Conservation (phyloP, 805 yeast species). For the Lachancea sp. region DNA sequence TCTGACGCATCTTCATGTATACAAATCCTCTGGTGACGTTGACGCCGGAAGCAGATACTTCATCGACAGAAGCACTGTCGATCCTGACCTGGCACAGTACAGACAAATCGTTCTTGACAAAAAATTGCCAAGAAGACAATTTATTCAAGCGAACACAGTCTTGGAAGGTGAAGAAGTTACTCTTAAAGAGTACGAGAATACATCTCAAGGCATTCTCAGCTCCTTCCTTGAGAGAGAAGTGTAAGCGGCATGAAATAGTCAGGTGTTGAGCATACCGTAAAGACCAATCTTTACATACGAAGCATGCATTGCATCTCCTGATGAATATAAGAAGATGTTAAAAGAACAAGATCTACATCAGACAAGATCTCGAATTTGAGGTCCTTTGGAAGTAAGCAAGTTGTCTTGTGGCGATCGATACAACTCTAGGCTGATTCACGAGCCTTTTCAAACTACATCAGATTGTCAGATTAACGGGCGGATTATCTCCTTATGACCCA, state of each 20-base stretch:
- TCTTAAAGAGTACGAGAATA: constrained; percentile 69
- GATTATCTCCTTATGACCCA: constrained; percentile 10
- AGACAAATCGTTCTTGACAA: constrained; percentile 63
- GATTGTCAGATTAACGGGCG: no score
- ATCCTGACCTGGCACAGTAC: constrained; percentile 53
- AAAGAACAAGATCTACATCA: background rate
- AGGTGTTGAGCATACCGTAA: background rate
- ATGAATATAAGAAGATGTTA: background rate
- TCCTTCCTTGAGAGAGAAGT: constrained; percentile 61
- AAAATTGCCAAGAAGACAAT: constrained; percentile 78
- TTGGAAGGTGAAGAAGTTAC: constrained; percentile 33
- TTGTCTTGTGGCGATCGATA: no score
- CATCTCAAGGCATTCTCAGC: constrained; percentile 69
- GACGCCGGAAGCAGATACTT: constrained; percentile 58
- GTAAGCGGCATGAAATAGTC: constrained; percentile 4
- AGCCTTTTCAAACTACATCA: no score
- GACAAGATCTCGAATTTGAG: background rate
- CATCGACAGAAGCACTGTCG: constrained; percentile 60
- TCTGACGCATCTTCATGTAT: constrained; percentile 65
- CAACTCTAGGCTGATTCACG: no score
- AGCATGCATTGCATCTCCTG: background rate
- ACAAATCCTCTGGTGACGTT: constrained; percentile 71
- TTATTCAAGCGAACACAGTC: constrained; percentile 73
- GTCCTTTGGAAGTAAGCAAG: no score
- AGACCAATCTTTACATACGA: background rate